Evolutionary conservation across 169 alveolate genomes (phyloP).

Genomic region (Eimeria maxima): DNA sequence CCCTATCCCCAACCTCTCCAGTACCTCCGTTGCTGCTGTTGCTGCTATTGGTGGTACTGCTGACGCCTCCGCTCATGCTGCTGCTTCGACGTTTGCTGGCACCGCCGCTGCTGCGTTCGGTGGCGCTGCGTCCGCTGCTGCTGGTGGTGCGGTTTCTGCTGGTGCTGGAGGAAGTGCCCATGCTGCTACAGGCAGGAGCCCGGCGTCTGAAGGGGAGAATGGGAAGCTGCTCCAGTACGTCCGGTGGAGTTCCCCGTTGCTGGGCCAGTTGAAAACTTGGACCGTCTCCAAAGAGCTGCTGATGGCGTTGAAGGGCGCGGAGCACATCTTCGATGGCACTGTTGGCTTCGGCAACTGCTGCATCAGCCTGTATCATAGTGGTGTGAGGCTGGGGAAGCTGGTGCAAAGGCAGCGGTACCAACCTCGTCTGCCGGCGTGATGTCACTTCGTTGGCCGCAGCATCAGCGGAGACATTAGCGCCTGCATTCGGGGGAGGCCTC

Average conservation of each 20-base stretch:
- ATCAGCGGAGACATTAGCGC: neutral
- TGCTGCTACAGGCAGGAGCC: neutral
- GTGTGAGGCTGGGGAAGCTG: neutral
- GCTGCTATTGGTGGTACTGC: neutral
- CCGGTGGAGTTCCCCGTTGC: constrained; percentile 56
- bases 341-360: neutral
- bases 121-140: neutral
- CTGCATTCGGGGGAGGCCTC: neutral
- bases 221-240: constrained; percentile 58
- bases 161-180: neutral
- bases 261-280: neutral
- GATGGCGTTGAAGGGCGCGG: constrained; percentile 30
- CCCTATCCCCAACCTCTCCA: constrained; percentile 7
- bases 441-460: neutral
- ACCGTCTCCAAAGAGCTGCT: neutral
- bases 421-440: neutral
- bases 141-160: neutral
- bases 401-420: neutral
- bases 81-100: neutral
- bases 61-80: neutral
- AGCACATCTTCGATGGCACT: neutral
- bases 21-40: neutral
- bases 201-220: constrained; percentile 39
- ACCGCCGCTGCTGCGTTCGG: neutral
- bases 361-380: neutral